Evolutionary conservation across 1,139 yeast species (phyloP), one percentile per base, ranked within the genome.

Genomic region (Nematodospora anomalae): DNA sequence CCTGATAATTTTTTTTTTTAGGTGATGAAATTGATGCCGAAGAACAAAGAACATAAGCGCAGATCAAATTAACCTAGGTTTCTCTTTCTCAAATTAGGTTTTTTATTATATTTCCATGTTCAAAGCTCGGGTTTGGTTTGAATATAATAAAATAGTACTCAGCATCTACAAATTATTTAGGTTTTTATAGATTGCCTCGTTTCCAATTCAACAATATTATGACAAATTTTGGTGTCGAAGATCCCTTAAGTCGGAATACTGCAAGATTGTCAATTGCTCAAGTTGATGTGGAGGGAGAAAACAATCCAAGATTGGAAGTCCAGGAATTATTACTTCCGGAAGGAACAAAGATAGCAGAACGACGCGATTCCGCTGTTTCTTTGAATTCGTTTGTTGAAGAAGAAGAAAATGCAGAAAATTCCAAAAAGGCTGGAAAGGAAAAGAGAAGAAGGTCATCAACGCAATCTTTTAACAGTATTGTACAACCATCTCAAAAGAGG

Each of bases 371-470:
- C 2, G 65, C 56, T 10, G 51, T 60, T 4, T 56, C 60, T 5
- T 45, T 59, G 30, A 52, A 45, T 15, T 55, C 60, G 4, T 33
- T 52, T n/a, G 42, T 38, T 16, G 57, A 51, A 18, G 50, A 43
- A 22, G 45, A 52, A 14, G 39, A 50, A 16, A 36, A 12, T n/a
- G 12, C 36, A 3, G 24, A 30, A 16, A 28, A 25, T 23, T 9
- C 32, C 36, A 25, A 25, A 8, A 30, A 41, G n/a, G 27, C 33
- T 20, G 29, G 25, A 42, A 59, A 54, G 13, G 51, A 47, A 38
- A 63, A 57, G 53, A 71, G 71, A 67, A 72, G 74, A 59, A 64
- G 66, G 56, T 67, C 74, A 1, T 65, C 74, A 0, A 63, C 56
- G 6, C 66, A 59, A 30, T 60, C 49, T 6, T 24, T 33, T 13